These are phyloP conservation scores for Aspergillus candidus DNA, from an alignment of 2,329 filamentous ascomycete genomes.

Conservation along the genomic window DNA sequence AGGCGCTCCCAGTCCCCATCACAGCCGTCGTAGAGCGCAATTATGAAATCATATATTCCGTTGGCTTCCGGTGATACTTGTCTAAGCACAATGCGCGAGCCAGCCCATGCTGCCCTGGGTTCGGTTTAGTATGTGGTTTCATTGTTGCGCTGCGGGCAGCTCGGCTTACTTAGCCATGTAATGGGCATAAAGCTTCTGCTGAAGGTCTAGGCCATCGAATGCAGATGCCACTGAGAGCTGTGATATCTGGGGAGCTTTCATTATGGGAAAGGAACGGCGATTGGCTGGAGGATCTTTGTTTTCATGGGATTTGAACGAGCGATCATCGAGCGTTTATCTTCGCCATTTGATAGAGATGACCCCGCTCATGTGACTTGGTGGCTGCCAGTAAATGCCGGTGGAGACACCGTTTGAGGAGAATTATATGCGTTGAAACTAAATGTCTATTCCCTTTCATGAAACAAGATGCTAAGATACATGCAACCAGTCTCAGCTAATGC, in stretches of 20 bases:
- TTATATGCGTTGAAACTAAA: no score
- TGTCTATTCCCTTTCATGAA: no score
- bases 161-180: slow-evolving; percentile 13
- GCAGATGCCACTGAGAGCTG: slow-evolving; percentile 9
- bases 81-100: slow-evolving; percentile 48
- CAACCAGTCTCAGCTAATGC: no score
- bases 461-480: no score
- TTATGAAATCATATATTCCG: slow-evolving; percentile 50
- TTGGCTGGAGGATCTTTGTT: no score
- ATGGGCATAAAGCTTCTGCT: slow-evolving; percentile 19
- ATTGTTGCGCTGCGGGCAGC: background rate
- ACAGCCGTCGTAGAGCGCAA: slow-evolving; percentile 43
- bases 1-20: slow-evolving; percentile 46
- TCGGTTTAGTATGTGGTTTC: slow-evolving; percentile 4
- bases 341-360: background rate
- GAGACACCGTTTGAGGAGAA: no score
- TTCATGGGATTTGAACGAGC: no score
- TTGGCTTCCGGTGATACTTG: slow-evolving; percentile 49
- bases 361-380: slow-evolving; percentile 2
- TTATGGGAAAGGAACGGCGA: background rate
- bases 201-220: slow-evolving; percentile 11
- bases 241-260: slow-evolving; percentile 9
- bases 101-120: slow-evolving; percentile 20
- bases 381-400: no score
- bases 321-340: background rate